Conservation (phyloP, 306 rosid genomes). For the Quercus alba region DNA sequence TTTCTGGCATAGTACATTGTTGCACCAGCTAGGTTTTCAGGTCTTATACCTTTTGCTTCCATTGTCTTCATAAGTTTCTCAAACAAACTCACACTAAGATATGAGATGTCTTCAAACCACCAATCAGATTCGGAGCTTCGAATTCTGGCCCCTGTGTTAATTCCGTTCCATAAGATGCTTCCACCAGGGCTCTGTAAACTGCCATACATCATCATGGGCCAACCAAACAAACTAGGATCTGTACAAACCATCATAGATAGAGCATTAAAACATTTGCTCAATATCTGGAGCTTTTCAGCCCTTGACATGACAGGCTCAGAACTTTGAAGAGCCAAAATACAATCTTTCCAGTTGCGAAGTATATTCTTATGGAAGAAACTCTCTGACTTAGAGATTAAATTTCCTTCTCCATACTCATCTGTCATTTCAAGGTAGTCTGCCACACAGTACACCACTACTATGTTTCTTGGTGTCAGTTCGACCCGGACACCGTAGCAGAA, state of each 20-base stretch:
- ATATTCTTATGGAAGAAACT: constrained; percentile 62
- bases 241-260: constrained; percentile 92
- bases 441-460: constrained; percentile 59
- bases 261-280: constrained; percentile 69
- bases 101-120: constrained; percentile 99
- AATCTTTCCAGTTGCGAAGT: constrained; percentile 86
- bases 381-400: constrained; percentile 72
- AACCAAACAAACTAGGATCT: constrained; percentile 93
- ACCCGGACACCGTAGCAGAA: constrained; percentile 72
- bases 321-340: constrained; percentile 86
- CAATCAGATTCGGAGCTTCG: constrained; percentile 90
- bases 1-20: constrained; percentile 79
- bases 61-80: constrained; percentile 84
- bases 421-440: constrained; percentile 92
- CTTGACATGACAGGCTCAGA: constrained; percentile 54
- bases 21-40: constrained; percentile 76
- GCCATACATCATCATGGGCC: constrained; percentile 99
- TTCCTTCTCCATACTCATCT: constrained; percentile 76
- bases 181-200: constrained; percentile 99
- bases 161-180: constrained; percentile 96
- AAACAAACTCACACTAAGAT: constrained; percentile 66
- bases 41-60: constrained; percentile 78
- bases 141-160: constrained; percentile 89
- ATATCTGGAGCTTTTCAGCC: constrained; percentile 70
- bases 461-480: constrained; percentile 75